Evolutionary conservation across 2,329 filamentous ascomycete genomes (phyloP).

Genomic region (Alternaria infectoria): DNA sequence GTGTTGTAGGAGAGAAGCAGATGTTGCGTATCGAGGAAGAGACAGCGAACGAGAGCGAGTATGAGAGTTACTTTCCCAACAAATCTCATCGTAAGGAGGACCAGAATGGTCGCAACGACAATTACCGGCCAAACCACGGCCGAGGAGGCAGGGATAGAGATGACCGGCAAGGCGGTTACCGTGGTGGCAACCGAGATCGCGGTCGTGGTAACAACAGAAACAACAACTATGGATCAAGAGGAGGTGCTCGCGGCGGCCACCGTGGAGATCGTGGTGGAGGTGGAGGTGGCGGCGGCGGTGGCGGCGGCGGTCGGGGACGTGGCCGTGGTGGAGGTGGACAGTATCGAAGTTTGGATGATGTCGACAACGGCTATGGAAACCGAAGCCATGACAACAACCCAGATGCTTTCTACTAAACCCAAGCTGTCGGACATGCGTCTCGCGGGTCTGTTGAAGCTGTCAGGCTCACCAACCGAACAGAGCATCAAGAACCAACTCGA

Average conservation of each 20-base stretch:
- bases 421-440: background rate
- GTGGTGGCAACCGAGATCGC: conserved; percentile 43
- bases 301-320: conserved; percentile 39
- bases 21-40: conserved; percentile 81
- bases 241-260: conserved; percentile 51
- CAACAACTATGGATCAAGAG: conserved; percentile 37
- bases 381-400: conserved; percentile 42
- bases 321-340: conserved; percentile 40
- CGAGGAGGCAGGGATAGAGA: conserved; percentile 31
- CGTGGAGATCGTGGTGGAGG: conserved; percentile 48
- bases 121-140: conserved; percentile 32
- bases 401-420: conserved; percentile 40
- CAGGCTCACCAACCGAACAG: background rate
- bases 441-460: background rate
- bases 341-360: conserved; percentile 55
- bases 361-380: conserved; percentile 37
- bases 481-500: background rate
- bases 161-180: conserved; percentile 33
- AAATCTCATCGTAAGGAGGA: conserved; percentile 56
- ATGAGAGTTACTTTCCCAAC: conserved; percentile 67
- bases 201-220: conserved; percentile 38
- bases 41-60: conserved; percentile 63
- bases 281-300: conserved; percentile 49
- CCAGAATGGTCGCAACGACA: conserved; percentile 53
- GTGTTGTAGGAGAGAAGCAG: conserved; percentile 84